Evolutionary conservation across 805 yeast genomes (phyloP).

Genomic region (Candida krabiensis): DNA sequence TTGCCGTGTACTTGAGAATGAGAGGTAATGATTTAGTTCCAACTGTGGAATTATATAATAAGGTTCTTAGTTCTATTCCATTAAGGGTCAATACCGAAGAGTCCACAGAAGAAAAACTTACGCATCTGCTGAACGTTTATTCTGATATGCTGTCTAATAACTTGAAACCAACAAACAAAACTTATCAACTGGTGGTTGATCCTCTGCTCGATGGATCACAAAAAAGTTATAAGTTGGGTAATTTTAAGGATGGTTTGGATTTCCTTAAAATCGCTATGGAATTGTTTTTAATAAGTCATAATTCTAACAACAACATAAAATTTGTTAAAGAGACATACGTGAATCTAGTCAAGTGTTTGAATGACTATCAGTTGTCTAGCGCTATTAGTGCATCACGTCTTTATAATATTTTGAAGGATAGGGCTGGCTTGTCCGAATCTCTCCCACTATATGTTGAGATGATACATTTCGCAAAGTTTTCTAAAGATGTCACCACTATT

Average conservation of each 20-base stretch:
- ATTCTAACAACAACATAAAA: slow-evolving; percentile 13
- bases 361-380: slow-evolving; percentile 22
- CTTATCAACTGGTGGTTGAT: slow-evolving; percentile 52
- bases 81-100: slow-evolving; percentile 50
- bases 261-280: slow-evolving; percentile 52
- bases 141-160: slow-evolving; percentile 59
- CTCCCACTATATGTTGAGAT: slow-evolving; percentile 37
- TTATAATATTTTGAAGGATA: slow-evolving; percentile 15
- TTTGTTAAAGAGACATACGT: slow-evolving; percentile 21
- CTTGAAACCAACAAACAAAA: slow-evolving; percentile 54
- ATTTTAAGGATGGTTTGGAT: slow-evolving; percentile 41
- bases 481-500: slow-evolving; percentile 39
- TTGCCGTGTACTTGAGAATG: slow-evolving; percentile 32
- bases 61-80: slow-evolving; percentile 54
- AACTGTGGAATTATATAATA: slow-evolving; percentile 49
- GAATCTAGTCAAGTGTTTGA: slow-evolving; percentile 26
- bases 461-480: slow-evolving; percentile 39
- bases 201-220: slow-evolving; percentile 53
- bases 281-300: slow-evolving; percentile 37
- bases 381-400: slow-evolving; percentile 18
- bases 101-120: slow-evolving; percentile 58
- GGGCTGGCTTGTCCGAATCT: slow-evolving; percentile 10
- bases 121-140: slow-evolving; percentile 62
- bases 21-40: slow-evolving; percentile 43
- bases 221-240: slow-evolving; percentile 36